These are phyloP conservation scores for Cyanodermella asteris DNA, from an alignment of 2,329 filamentous ascomycete species.

Conservation along the genomic window DNA sequence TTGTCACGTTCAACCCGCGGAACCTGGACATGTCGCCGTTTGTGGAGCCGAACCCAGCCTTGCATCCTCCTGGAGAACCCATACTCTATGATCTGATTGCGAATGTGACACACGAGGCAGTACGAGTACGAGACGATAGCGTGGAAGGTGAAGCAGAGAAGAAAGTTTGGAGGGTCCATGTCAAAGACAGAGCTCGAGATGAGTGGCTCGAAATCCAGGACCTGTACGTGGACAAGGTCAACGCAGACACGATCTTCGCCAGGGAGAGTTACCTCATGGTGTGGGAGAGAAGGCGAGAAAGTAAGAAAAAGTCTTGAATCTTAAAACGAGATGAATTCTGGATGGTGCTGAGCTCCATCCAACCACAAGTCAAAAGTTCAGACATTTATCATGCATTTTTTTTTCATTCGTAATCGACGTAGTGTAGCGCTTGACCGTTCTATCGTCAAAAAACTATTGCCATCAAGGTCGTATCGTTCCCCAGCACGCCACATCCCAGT, in stretches of 20 bases:
- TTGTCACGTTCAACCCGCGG: constrained; percentile 81
- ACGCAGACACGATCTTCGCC: constrained; percentile 73
- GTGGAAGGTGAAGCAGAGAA: constrained; percentile 80
- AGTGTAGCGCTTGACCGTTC: no score
- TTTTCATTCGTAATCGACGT: no score
- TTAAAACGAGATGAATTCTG: neutral
- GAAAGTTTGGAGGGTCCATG: constrained; percentile 87
- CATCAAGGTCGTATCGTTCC: no score
- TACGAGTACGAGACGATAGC: constrained; percentile 52
- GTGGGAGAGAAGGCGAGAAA: constrained; percentile 61
- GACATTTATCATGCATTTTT: no score
- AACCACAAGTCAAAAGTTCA: no score
- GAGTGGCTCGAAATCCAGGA: constrained; percentile 93
- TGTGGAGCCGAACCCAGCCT: constrained; percentile 61
- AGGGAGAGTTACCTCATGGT: constrained; percentile 92
- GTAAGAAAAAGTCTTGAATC: constrained; percentile 16
- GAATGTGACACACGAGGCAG: constrained; percentile 76
- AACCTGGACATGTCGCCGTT: constrained; percentile 75
- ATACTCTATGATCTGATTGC: constrained; percentile 91
- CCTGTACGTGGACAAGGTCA: constrained; percentile 72
- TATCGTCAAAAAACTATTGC: no score
- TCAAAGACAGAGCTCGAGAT: constrained; percentile 32
- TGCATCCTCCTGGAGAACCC: constrained; percentile 53
- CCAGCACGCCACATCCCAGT: no score
- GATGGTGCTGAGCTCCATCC: neutral